Percentiles rank a stretch among this genome's conserved stretches.
These are phyloP conservation scores for Alternaria brassicae DNA, from an alignment of 2,329 filamentous ascomycete species.

Conservation along the genomic window DNA sequence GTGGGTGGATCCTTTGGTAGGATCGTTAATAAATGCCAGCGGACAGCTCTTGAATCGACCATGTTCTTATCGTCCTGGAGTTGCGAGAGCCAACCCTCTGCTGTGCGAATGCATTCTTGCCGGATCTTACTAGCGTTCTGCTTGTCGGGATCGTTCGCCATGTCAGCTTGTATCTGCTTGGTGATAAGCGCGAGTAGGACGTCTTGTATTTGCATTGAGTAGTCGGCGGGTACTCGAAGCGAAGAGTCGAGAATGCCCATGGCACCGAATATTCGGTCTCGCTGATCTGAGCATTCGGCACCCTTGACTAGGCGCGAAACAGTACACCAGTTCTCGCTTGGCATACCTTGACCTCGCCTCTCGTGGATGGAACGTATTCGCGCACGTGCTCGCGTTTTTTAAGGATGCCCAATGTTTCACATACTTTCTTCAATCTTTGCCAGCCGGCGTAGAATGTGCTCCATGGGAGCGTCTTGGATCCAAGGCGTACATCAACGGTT, in stretches of 20 bases:
- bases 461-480: neutral
- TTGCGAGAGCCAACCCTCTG: neutral
- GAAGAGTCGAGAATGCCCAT: neutral
- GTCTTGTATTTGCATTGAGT: neutral
- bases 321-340: neutral
- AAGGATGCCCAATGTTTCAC: neutral
- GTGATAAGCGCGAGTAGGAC: neutral
- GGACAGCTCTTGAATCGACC: neutral
- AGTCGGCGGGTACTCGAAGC: neutral
- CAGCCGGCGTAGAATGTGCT: neutral
- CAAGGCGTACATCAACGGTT: neutral
- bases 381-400: neutral
- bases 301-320: neutral
- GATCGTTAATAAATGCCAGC: neutral
- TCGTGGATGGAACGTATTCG: neutral
- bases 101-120: neutral
- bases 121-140: too few species aligned
- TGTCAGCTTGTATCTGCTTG: too few species aligned
- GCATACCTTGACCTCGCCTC: neutral
- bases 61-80: neutral
- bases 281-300: neutral
- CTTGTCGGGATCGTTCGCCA: too few species aligned
- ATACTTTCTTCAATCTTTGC: neutral
- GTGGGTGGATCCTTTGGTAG: neutral
- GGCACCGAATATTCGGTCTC: neutral